These are phyloP conservation scores for Fusarium marasasianum DNA, from an alignment of 2,329 filamentous ascomycete genomes.

Conservation along the genomic window DNA sequence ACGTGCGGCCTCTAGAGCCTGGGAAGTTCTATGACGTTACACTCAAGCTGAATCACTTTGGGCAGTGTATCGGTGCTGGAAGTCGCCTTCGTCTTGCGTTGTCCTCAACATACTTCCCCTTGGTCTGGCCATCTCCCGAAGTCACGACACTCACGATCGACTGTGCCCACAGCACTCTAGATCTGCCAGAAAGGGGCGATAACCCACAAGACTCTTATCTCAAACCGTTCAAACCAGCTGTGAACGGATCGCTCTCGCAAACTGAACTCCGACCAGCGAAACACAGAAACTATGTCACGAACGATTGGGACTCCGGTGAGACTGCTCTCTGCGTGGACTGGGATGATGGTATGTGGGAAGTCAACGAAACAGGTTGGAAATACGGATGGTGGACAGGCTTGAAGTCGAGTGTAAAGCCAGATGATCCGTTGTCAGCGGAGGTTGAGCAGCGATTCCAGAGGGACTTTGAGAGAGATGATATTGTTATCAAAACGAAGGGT, in stretches of 20 bases:
- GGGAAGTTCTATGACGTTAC: not conserved
- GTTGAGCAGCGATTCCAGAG: not conserved
- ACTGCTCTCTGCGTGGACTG: not conserved
- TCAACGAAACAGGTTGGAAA: not conserved
- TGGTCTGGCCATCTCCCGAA: slow-evolving; percentile 8
- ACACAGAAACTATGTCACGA: not conserved
- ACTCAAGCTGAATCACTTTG: not conserved
- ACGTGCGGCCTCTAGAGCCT: not conserved
- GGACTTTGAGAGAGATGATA: not conserved
- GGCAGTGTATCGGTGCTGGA: not conserved
- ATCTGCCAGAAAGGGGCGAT: not conserved
- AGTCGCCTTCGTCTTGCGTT: not conserved
- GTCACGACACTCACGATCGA: not conserved
- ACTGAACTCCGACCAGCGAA: not conserved
- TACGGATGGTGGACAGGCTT: not conserved
- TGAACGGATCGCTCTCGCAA: not conserved
- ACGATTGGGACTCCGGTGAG: not conserved
- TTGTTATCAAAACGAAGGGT: not conserved
- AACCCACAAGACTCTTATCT: not conserved
- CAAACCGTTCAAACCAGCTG: not conserved
- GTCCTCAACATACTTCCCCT: not conserved
- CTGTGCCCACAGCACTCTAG: not conserved
- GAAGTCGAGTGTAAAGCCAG: not conserved
- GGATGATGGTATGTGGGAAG: not conserved
- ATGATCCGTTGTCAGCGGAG: not conserved